These are phyloP conservation scores for Mortierella claussenii DNA, from an alignment of 192 early-diverging fungal species.

Conservation along the genomic window DNA sequence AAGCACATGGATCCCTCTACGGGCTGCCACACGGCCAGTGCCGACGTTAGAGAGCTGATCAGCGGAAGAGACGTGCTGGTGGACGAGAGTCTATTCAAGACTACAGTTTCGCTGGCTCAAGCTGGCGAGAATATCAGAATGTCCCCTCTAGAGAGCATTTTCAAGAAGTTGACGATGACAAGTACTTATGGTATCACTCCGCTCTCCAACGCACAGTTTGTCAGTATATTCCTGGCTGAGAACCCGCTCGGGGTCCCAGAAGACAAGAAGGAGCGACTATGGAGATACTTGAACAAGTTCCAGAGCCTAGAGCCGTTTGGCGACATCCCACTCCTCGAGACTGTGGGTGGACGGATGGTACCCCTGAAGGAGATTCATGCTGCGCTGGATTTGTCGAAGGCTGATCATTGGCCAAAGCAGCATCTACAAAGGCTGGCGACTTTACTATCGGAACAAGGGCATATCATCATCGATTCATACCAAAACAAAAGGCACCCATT, in stretches of 20 bases:
- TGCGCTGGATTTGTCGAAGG: background rate
- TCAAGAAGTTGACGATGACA: background rate
- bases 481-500: slow-evolving; percentile 2
- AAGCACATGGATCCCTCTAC: background rate
- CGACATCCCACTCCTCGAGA: slow-evolving; percentile 7
- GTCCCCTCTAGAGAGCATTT: background rate
- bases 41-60: background rate
- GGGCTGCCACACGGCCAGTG: background rate
- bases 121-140: background rate
- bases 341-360: background rate
- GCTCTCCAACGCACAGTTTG: background rate
- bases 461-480: slow-evolving; percentile 2
- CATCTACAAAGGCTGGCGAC: background rate
- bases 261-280: background rate
- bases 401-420: background rate
- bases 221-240: background rate
- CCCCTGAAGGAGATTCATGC: background rate
- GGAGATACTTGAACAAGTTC: background rate
- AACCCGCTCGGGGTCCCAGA: slow-evolving; percentile 1
- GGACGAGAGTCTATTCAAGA: slow-evolving; percentile 4
- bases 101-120: too few relatives aligned
- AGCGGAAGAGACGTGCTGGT: background rate
- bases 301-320: background rate
- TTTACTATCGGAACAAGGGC: background rate
- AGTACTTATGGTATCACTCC: background rate